Evolutionary conservation across 2,329 filamentous ascomycete species (phyloP).

Genomic region (Magnaporthiopsis rhizophila): DNA sequence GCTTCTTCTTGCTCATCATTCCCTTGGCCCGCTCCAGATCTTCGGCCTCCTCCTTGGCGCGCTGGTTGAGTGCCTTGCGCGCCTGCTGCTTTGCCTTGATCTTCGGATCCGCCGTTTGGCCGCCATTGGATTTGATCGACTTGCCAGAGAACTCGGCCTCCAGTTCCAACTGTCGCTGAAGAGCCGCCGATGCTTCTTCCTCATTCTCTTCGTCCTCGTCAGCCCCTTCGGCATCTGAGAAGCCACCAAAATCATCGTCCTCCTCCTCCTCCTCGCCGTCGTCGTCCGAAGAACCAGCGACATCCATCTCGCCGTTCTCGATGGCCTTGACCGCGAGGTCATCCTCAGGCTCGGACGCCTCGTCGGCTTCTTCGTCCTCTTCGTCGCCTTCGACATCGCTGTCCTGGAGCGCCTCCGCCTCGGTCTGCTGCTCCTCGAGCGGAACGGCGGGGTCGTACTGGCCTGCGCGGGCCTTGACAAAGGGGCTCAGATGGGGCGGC

Average conservation of each 20-base stretch:
- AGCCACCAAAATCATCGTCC: slow-evolving; percentile 38
- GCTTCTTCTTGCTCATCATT: slow-evolving; percentile 97
- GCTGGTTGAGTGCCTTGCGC: slow-evolving; percentile 60
- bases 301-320: slow-evolving; percentile 41
- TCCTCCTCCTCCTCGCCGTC: slow-evolving; percentile 38
- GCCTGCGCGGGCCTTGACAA: slow-evolving; percentile 79
- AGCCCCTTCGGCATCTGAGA: slow-evolving; percentile 38
- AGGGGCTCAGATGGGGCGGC: slow-evolving; percentile 91
- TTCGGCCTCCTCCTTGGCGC: slow-evolving; percentile 69
- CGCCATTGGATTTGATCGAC: slow-evolving; percentile 31
- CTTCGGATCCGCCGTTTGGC: slow-evolving; percentile 42
- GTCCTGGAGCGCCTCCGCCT: slow-evolving; percentile 70
- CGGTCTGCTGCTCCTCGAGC: slow-evolving; percentile 79
- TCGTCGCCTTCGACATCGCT: slow-evolving; percentile 37
- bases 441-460: slow-evolving; percentile 86
- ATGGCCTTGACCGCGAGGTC: slow-evolving; percentile 27
- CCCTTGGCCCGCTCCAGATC: slow-evolving; percentile 90
- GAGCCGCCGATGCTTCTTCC: slow-evolving; percentile 52
- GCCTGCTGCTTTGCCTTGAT: slow-evolving; percentile 61
- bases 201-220: slow-evolving; percentile 41
- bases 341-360: neutral
- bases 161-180: slow-evolving; percentile 78
- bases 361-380: slow-evolving; percentile 20
- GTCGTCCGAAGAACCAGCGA: slow-evolving; percentile 35
- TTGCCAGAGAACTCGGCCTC: slow-evolving; percentile 83